Evolutionary conservation across 345 rosid genomes (phyloP), one percentile per base, ranked within the genome.

Genomic region (Gynandropsis gynandra): DNA sequence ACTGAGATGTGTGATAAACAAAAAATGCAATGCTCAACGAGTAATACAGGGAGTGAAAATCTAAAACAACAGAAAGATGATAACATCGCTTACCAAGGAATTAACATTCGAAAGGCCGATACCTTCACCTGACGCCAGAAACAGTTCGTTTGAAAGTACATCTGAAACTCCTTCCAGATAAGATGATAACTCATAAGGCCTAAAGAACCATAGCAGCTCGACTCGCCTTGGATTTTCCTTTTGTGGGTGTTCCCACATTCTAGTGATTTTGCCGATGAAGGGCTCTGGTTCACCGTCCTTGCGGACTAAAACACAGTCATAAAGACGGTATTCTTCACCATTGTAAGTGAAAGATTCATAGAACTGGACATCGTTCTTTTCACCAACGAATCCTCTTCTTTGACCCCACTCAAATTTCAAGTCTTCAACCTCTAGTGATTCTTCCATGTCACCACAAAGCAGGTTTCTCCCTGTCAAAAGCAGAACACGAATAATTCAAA

Each of bases 71-170:
- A 33, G 32, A 16, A 17, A 19, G 46, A 36, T 47, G 58, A 46
- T 46, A 10, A 46, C 29, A 56, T 53, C 54, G 61, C 43, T 85
- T 85, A 88, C 98, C 95, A 92, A 34, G 43, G 71, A 76, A 76
- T 83, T 92, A 63, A 74, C 24, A 73, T 80, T 76, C 47, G 79
- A 60, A 44, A 83, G 81, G 61, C 97, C 94, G 1, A 4, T 42
- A 47, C 97, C 98, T 61, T 82, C 80, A 59, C 98, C 98, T 0
- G 88, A 78, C 7, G 88, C 97, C 70, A 92, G 45, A 72, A 92
- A 71, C 54, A 92, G 49, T 70, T 92, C 98, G 57, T 92, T 85
- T 54, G 58, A 61, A 17, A 43, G 63, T 21, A 43, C 2, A 52
- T 52, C 64, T 35, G 64, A 70, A 61, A 50, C 66, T 43, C 44